Evolutionary conservation across 192 early-diverging fungal species (phyloP).

Genomic region (Coemansia asiatica): DNA sequence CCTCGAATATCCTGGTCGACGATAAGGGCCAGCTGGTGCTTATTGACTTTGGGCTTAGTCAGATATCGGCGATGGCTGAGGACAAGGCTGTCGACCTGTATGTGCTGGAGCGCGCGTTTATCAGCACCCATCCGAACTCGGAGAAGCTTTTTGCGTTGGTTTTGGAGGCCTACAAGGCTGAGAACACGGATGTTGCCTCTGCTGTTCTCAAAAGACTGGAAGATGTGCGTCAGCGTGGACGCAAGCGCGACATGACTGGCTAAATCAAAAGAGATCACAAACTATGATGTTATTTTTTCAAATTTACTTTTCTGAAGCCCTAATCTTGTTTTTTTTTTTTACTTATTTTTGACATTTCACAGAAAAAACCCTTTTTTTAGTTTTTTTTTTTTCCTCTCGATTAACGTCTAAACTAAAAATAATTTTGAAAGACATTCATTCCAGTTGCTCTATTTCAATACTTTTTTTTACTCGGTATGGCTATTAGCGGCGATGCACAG

Average conservation of each 20-base stretch:
- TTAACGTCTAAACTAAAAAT: too few species aligned
- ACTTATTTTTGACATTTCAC: neutral
- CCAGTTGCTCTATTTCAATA: too few species aligned
- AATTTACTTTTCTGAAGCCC: neutral
- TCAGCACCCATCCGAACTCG: conserved; percentile 89
- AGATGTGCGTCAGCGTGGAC: conserved; percentile 79
- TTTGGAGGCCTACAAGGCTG: conserved; percentile 66
- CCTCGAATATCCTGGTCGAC: conserved; percentile 87
- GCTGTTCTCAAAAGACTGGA: conserved; percentile 66
- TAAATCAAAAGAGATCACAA: conserved; percentile 36
- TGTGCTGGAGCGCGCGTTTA: conserved; percentile 92
- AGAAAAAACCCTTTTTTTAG: neutral
- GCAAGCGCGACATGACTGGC: conserved; percentile 80
- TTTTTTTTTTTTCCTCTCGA: neutral
- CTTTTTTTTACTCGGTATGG: too few species aligned
- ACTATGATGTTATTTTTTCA: neutral
- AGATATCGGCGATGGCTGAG: conserved; percentile 77
- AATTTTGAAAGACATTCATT: too few species aligned
- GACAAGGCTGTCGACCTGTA: conserved; percentile 99
- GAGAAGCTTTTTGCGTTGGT: conserved; percentile 75
- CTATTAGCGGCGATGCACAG: conserved; percentile 6
- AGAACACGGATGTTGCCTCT: conserved; percentile 59
- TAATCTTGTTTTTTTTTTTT: conserved; percentile 3
- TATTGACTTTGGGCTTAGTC: conserved; percentile 97
- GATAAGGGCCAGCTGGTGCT: conserved; percentile 56